phyloP scores from a whole-genome alignment of 2,329 filamentous ascomycete genomes.

The Alternaria triticimaculans region DNA sequence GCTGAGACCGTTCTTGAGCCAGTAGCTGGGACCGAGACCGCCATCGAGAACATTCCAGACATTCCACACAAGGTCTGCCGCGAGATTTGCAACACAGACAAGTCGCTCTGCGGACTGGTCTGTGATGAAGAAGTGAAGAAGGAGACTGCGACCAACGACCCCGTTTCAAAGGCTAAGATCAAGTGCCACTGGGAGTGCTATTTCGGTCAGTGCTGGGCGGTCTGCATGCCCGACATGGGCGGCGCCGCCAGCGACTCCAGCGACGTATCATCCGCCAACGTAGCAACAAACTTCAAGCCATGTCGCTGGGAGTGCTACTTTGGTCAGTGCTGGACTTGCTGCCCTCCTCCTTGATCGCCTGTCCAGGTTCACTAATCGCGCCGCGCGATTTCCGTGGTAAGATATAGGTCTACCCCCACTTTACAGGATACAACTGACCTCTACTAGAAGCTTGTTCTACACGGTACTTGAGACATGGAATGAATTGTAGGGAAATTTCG shows the following conservation, averaged over 20 bases:
- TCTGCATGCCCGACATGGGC: not conserved
- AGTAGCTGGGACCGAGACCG: not conserved
- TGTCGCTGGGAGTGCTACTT: not conserved
- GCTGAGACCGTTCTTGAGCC: not conserved
- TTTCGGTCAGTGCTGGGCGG: not conserved
- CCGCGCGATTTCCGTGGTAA: not conserved
- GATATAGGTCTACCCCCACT: not conserved
- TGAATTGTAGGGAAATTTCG: not conserved
- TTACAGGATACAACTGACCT: not conserved
- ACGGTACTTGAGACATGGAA: not conserved
- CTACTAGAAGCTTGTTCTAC: not conserved
- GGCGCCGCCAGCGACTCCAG: not conserved
- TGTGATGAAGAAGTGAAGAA: not conserved
- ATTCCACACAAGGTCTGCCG: constrained; percentile 1
- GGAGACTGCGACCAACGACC: not conserved
- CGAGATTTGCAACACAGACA: not conserved
- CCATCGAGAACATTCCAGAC: not conserved
- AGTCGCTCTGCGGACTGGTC: not conserved
- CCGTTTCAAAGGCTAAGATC: not conserved
- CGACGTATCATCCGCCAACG: not conserved
- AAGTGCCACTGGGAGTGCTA: not conserved
- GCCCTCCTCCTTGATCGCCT: not conserved
- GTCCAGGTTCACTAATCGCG: not conserved
- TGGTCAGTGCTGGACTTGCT: not conserved
- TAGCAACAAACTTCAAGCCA: not conserved